Evolutionary conservation across 495 filamentous ascomycete genomes (phyloP), one percentile per base, ranked within the genome.

Genomic region (Penicillium cosmopolitanum): DNA sequence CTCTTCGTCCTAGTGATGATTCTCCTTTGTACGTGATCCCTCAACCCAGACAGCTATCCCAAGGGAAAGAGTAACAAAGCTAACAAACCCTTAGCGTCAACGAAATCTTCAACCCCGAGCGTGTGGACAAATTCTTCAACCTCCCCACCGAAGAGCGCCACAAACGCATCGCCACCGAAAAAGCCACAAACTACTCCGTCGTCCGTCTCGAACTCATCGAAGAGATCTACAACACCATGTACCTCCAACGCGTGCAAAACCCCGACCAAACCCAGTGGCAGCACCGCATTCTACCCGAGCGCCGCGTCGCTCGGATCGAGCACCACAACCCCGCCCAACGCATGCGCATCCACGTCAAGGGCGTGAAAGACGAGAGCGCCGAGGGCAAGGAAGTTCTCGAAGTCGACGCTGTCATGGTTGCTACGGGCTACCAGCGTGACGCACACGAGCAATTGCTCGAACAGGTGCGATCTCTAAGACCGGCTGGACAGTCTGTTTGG

Each of bases 181-280:
- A 85, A 46, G 83, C 82, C 31, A 98, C 94, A 31, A 98, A 98
- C 77, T 98, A 98, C 74, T 87, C 91, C 46, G 95, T 97, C 6
- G 94, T 98, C 10, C 86, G 93, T 5, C 80, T 94, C 2, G 87
- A 91, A 63, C 81, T 97, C 23, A 88, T 98, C 51, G 93, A 97
- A 72, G 82, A 86, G 33, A 83, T 97, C 35, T 97, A 96, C 72
- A 83, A 90, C 72, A 82, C 83, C 19, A 85, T 94, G 77, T 97
- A 97, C 72, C 79, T 89, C 33, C 93, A 98, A 69, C 82, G 88
- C 21, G 79, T 96, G 21, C 82, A 84, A 33, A 86, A 88, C 63
- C 71, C 81, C 2, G 84, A 91, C 53, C 85, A 92, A 72, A 78
- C 77, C 28, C 77, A 85, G 63, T 96, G 92, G 93, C 87, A 88